Base-by-base conservation (phyloP, 371 early-diverging fungal genomes). In the Syncephalastrum contaminatum region DNA sequence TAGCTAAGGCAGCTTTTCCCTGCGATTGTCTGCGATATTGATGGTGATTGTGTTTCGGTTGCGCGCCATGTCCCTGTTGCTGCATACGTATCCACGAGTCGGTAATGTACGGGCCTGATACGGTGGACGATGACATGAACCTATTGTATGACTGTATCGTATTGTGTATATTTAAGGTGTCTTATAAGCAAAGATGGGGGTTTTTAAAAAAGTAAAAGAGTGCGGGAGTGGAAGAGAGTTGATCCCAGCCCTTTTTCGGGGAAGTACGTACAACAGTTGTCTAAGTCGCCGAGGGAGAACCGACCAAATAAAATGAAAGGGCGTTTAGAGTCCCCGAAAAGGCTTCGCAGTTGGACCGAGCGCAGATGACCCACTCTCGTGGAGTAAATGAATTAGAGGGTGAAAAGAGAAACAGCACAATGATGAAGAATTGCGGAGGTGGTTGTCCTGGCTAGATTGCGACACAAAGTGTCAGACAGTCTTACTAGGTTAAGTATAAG, bases 31-130 rank as follows among this genome's bases (percentile, higher is more conserved):
- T 51, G 36, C 36, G 36, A 39, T 51, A 51, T 30, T 42, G 24
- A 40, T 36, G 43, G 13, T 61, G 44, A 14, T 53, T 42, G n/a
- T 65, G 48, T 18, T 54, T 25, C 20, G 46, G 60, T 51, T 59
- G 62, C 15, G 15, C 22, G 15, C 48, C 59, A 69, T 69, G 60
- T 49, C 60, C 59, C 51, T 69, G 66, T 44, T 74, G 64, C 56
- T 75, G 65, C 70, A 69, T 69, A 67, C 65, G 70, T 57, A 69
- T 61, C 75, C 75, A 75, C 58, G 67, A 61, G 48, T 74, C 69
- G 48, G 67, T 58, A 46, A 60, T 67, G 52, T 69, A 66, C 46
- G 67, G 63, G 51, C 69, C 69, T 42, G 69, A 60, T 53, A 75
- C 56, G 50, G 75, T 72, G 59, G 75, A 67, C 53, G 72, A 75